phyloP scores from a whole-genome alignment of 495 filamentous ascomycete genomes.

The Talaromyces proteolyticus region DNA sequence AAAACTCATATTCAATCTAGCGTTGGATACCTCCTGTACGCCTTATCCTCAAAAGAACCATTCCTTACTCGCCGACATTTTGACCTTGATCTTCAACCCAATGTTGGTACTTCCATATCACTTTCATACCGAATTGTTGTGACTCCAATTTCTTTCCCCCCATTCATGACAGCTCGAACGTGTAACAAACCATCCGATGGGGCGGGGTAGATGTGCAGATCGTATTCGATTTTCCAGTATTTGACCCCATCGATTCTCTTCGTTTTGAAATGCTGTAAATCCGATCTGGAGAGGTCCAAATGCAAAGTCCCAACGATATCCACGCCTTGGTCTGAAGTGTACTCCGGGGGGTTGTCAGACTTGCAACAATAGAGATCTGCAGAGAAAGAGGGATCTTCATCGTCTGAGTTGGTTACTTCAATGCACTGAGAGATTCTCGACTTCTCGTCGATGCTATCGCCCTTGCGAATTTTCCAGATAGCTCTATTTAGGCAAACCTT shows the following conservation, averaged over 20 bases:
- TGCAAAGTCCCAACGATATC: neutral
- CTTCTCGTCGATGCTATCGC: neutral
- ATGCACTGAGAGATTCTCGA: neutral
- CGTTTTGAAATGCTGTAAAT: neutral
- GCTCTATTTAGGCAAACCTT: neutral
- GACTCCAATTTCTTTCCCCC: neutral
- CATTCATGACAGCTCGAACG: neutral
- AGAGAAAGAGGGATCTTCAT: neutral
- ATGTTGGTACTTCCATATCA: too few relatives aligned
- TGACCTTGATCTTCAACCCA: too few relatives aligned
- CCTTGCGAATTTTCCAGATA: neutral
- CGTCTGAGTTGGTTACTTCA: neutral
- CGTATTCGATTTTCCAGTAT: neutral
- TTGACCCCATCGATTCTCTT: neutral
- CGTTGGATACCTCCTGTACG: too few relatives aligned
- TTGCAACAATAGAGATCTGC: neutral
- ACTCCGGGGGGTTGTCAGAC: neutral
- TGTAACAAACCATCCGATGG: neutral
- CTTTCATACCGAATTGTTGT: too few relatives aligned
- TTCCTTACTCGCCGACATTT: too few relatives aligned
- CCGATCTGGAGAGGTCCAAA: neutral
- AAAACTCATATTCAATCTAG: too few relatives aligned
- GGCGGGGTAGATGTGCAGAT: neutral
- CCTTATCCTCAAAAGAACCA: too few relatives aligned
- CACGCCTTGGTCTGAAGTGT: neutral